These are phyloP conservation scores for Gastrolobium villosum DNA, from an alignment of 306 rosid species.

Conservation along the genomic window DNA sequence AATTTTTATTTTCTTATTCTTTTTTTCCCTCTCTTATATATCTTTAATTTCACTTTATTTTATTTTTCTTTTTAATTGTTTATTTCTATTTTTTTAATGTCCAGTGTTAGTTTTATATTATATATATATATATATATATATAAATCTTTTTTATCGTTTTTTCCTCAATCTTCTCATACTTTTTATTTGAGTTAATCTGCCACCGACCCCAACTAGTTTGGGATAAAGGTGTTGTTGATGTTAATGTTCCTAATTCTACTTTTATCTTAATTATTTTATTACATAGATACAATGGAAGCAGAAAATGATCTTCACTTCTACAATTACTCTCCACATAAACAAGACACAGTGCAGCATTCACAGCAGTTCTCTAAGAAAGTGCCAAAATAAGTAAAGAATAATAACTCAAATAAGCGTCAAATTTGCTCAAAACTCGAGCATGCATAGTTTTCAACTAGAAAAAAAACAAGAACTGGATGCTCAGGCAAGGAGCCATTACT, in stretches of 20 bases:
- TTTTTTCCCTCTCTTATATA: too few species aligned
- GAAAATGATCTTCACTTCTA: not conserved
- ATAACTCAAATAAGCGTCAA: not conserved
- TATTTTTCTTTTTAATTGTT: too few species aligned
- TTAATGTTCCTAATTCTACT: not conserved
- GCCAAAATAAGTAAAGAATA: conserved; percentile 7
- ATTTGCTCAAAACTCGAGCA: conserved; percentile 4
- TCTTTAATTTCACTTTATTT: too few species aligned
- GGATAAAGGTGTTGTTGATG: not conserved
- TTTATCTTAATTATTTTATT: conserved; percentile 2
- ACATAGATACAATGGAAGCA: conserved; percentile 10
- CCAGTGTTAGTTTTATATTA: too few species aligned
- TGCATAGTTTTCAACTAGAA: conserved; percentile 14
- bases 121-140: too few species aligned
- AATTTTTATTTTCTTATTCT: too few species aligned
- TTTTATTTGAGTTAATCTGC: too few species aligned
- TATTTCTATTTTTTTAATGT: too few species aligned
- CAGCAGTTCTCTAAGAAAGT: not conserved
- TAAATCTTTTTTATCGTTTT: too few species aligned
- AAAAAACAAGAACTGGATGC: not conserved
- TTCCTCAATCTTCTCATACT: too few species aligned
- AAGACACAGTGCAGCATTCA: not conserved
- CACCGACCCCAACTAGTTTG: too few species aligned
- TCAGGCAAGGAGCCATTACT: conserved; percentile 7
- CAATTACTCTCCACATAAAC: not conserved